A percentile compares a stretch with the other conserved stretches of the same genome.
Conservation (phyloP, 2,329 filamentous ascomycete genomes). For the Tolypocladium inflatum region DNA sequence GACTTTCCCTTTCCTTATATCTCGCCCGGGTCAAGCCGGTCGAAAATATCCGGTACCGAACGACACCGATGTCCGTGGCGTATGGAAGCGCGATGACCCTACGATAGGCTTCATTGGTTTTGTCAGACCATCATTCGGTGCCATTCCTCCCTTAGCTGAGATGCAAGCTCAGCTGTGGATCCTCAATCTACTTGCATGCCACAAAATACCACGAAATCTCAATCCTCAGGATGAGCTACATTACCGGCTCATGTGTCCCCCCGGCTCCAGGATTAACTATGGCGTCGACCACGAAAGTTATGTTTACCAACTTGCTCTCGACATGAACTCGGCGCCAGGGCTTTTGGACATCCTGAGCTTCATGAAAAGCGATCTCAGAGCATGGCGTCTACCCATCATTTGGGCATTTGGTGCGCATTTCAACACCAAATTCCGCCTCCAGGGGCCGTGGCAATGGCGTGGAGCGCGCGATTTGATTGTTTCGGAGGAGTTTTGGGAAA, state of each 20-base stretch:
- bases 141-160: slow-evolving; percentile 35
- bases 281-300: slow-evolving; percentile 38
- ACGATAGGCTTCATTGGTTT: slow-evolving; percentile 35
- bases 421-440: slow-evolving; percentile 31
- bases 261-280: slow-evolving; percentile 21
- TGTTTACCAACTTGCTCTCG: slow-evolving; percentile 33
- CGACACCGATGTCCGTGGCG: slow-evolving; percentile 37
- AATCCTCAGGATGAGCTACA: slow-evolving; percentile 24
- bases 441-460: slow-evolving; percentile 26
- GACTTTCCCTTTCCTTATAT: slow-evolving; percentile 27
- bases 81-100: slow-evolving; percentile 33
- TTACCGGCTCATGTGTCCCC: slow-evolving; percentile 24
- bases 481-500: slow-evolving; percentile 12
- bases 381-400: slow-evolving; percentile 13
- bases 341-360: slow-evolving; percentile 17
- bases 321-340: slow-evolving; percentile 29
- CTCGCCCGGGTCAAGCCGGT: not conserved
- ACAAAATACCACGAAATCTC: slow-evolving; percentile 10
- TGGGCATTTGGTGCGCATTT: slow-evolving; percentile 33
- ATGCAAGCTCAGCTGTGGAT: slow-evolving; percentile 36
- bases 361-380: slow-evolving; percentile 8
- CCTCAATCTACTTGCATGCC: slow-evolving; percentile 19
- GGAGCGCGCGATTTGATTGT: slow-evolving; percentile 11
- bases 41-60: slow-evolving; percentile 29
- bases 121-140: slow-evolving; percentile 30